Conservation (phyloP, 352 stramenopile genomes). For the Phytophthora fragariae region DNA sequence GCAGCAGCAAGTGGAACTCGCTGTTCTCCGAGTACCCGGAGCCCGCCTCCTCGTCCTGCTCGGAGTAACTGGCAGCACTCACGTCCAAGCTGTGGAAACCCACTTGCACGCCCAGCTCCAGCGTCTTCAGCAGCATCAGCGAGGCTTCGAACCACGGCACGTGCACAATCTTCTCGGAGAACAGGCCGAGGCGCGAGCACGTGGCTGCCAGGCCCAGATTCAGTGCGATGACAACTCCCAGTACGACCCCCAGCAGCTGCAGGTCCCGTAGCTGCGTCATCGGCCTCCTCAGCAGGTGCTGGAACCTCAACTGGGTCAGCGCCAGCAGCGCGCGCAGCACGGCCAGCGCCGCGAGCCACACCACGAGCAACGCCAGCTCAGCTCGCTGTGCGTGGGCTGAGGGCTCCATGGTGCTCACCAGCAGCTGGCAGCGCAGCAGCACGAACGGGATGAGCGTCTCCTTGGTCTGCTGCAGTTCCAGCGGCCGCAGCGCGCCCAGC, state of each 20-base stretch:
- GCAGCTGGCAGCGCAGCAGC: constrained; percentile 75
- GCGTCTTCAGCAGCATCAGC: constrained; percentile 69
- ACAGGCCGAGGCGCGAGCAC: constrained; percentile 50
- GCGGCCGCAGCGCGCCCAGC: constrained; percentile 55
- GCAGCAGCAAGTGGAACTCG: constrained; percentile 69
- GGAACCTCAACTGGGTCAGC: constrained; percentile 69
- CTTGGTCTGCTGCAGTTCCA: constrained; percentile 83
- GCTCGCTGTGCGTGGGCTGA: constrained; percentile 33
- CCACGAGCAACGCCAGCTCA: constrained; percentile 59
- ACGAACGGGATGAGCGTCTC: constrained; percentile 83
- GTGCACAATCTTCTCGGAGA: constrained; percentile 64
- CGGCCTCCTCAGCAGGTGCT: constrained; percentile 69
- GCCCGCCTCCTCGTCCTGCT: constrained; percentile 46
- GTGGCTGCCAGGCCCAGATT: constrained; percentile 51
- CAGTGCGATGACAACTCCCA: constrained; percentile 47
- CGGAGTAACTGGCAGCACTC: constrained; percentile 34
- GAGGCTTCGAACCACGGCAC: constrained; percentile 82
- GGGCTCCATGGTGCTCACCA: constrained; percentile 73
- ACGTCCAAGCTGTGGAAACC: constrained; percentile 72
- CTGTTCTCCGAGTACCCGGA: constrained; percentile 60
- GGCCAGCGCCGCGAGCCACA: constrained; percentile 70
- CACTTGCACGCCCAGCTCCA: constrained; percentile 76
- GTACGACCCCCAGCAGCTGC: constrained; percentile 57
- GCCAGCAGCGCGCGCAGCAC: constrained; percentile 71
- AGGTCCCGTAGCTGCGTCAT: constrained; percentile 69